A percentile compares a stretch with the other conserved stretches of the same genome.
Evolutionary conservation across 2,329 filamentous ascomycete genomes (phyloP).

Genomic region (Aspergillus ustus): DNA sequence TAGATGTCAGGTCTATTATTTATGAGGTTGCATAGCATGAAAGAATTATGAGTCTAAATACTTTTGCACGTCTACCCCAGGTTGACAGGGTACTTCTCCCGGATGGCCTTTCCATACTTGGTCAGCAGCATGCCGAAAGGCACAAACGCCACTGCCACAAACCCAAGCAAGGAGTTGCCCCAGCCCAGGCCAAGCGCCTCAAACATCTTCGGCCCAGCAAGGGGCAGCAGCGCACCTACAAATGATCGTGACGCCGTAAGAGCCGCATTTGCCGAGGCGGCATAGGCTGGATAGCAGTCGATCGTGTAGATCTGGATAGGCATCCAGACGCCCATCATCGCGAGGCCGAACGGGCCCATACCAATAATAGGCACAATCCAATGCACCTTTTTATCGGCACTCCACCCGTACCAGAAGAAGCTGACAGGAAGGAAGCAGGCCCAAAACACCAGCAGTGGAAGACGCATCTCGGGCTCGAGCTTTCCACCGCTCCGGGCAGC

Average conservation of each 20-base stretch:
- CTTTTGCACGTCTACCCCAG: not conserved
- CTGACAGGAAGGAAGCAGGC: slow-evolving; percentile 59
- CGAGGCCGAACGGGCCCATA: slow-evolving; percentile 58
- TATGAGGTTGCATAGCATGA: slow-evolving; percentile 7
- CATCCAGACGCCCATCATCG: slow-evolving; percentile 60
- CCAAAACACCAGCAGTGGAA: slow-evolving; percentile 61
- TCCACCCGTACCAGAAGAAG: slow-evolving; percentile 65
- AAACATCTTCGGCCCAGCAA: slow-evolving; percentile 61
- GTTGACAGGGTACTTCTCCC: slow-evolving; percentile 14
- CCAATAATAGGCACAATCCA: slow-evolving; percentile 68
- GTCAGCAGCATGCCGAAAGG: slow-evolving; percentile 31
- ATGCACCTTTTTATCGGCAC: slow-evolving; percentile 56
- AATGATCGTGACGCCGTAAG: slow-evolving; percentile 60
- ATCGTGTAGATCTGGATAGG: slow-evolving; percentile 67
- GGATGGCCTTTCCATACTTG: slow-evolving; percentile 16
- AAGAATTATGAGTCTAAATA: not conserved
- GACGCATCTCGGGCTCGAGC: slow-evolving; percentile 53
- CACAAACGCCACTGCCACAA: slow-evolving; percentile 58
- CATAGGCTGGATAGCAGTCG: slow-evolving; percentile 56
- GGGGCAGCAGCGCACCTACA: slow-evolving; percentile 61
- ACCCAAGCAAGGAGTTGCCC: slow-evolving; percentile 59
- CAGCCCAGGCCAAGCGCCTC: slow-evolving; percentile 50
- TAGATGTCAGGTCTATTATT: slow-evolving; percentile 9
- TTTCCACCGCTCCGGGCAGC: slow-evolving; percentile 43
- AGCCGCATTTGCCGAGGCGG: slow-evolving; percentile 57